These are phyloP conservation scores for Monosporozyma yasuniensis DNA, from an alignment of 805 yeast species.

Conservation along the genomic window DNA sequence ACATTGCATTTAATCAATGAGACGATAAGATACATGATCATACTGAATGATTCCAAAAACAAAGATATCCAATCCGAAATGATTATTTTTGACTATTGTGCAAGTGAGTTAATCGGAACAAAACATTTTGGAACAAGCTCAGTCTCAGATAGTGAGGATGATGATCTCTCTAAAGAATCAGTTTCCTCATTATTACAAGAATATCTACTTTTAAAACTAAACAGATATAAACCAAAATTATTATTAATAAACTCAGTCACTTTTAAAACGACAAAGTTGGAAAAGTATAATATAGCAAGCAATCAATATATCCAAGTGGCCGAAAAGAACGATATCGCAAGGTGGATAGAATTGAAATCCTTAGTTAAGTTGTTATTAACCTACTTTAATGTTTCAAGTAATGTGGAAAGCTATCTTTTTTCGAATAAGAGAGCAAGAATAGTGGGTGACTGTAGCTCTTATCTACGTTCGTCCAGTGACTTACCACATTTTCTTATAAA, in stretches of 20 bases:
- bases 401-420: slow-evolving; percentile 3
- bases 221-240: slow-evolving; percentile 8
- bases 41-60: slow-evolving; percentile 35
- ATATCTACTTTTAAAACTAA: slow-evolving; percentile 11
- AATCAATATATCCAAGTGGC: slow-evolving; percentile 12
- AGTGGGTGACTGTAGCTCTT: slow-evolving; percentile 6
- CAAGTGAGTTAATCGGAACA: slow-evolving; percentile 33
- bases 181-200: slow-evolving; percentile 7
- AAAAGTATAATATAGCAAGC: slow-evolving; percentile 2
- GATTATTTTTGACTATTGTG: slow-evolving; percentile 37
- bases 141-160: slow-evolving; percentile 2
- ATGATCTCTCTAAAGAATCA: neutral
- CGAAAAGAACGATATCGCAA: slow-evolving; percentile 2
- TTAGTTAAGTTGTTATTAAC: slow-evolving; percentile 12
- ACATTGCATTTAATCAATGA: slow-evolving; percentile 33
- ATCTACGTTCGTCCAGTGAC: slow-evolving; percentile 11
- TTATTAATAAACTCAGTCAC: neutral
- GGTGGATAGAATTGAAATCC: slow-evolving; percentile 17
- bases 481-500: slow-evolving; percentile 13
- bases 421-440: slow-evolving; percentile 19
- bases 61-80: slow-evolving; percentile 38
- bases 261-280: neutral
- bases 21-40: slow-evolving; percentile 32
- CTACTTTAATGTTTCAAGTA: slow-evolving; percentile 9
- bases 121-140: slow-evolving; percentile 16